Conservation (phyloP, 2,329 filamentous ascomycete species). For the Paracamarosporium sp. region DNA sequence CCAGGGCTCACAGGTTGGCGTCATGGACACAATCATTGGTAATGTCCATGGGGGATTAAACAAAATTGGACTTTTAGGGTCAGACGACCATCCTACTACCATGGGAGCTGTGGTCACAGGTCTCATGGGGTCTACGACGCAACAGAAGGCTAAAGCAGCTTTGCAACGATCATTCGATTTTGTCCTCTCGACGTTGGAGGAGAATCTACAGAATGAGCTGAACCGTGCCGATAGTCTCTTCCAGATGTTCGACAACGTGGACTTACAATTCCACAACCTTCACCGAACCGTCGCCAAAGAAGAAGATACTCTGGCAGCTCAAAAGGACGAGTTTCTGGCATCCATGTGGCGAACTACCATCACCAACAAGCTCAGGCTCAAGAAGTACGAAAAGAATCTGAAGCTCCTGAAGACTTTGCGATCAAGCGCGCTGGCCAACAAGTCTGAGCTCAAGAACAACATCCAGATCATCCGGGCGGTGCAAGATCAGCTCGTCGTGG, state of each 20-base stretch:
- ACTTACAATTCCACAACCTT: constrained; percentile 87
- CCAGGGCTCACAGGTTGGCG: constrained; percentile 52
- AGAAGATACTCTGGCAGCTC: constrained; percentile 78
- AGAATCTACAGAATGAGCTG: constrained; percentile 84
- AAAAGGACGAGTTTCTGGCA: constrained; percentile 80
- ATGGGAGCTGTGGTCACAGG: constrained; percentile 73
- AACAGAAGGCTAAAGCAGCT: constrained; percentile 80
- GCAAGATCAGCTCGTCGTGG: constrained; percentile 84
- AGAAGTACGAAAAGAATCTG: constrained; percentile 92
- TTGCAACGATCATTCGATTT: constrained; percentile 88
- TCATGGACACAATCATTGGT: constrained; percentile 77
- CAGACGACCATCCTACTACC: constrained; percentile 63
- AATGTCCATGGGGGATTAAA: constrained; percentile 83
- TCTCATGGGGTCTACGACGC: constrained; percentile 79
- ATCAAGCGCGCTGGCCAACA: constrained; percentile 84
- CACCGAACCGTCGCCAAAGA: constrained; percentile 86
- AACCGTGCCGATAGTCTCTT: constrained; percentile 82
- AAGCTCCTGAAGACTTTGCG: constrained; percentile 79
- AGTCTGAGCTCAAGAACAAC: constrained; percentile 84
- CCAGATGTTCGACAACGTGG: constrained; percentile 88
- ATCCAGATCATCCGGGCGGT: constrained; percentile 83
- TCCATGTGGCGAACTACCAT: constrained; percentile 87
- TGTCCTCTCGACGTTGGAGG: constrained; percentile 85
- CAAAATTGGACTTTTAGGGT: constrained; percentile 56
- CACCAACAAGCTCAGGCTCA: constrained; percentile 76